Evolutionary conservation across 2,329 filamentous ascomycete genomes (phyloP).

Genomic region (Microdochium trichocladiopsis): DNA sequence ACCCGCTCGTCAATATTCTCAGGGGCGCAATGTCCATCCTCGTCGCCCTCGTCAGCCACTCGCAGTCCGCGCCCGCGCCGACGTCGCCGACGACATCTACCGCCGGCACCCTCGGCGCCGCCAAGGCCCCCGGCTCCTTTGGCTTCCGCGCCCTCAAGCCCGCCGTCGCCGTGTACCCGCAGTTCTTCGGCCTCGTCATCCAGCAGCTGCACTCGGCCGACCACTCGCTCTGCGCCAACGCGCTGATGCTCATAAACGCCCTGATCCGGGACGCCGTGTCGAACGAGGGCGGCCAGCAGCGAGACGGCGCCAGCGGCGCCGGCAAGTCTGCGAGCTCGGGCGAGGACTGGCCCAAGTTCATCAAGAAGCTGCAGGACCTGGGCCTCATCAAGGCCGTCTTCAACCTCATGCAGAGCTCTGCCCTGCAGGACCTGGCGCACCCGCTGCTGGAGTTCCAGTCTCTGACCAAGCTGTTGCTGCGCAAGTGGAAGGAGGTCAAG

Average conservation of each 20-base stretch:
- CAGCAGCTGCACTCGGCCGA: constrained; percentile 88
- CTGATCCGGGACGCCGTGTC: constrained; percentile 88
- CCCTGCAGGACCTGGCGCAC: constrained; percentile 82
- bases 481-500: constrained; percentile 79
- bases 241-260: constrained; percentile 90
- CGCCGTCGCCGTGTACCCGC: constrained; percentile 81
- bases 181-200: constrained; percentile 92
- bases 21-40: constrained; percentile 95
- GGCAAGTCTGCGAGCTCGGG: constrained; percentile 26
- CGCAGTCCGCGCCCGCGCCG: constrained; percentile 43
- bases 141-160: constrained; percentile 91
- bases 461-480: constrained; percentile 77
- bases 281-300: constrained; percentile 49
- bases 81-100: neutral
- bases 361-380: constrained; percentile 87
- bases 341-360: constrained; percentile 91
- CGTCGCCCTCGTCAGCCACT: constrained; percentile 85
- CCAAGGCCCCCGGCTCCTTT: constrained; percentile 53
- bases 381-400: constrained; percentile 91
- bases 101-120: constrained; percentile 26
- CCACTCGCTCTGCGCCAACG: constrained; percentile 91
- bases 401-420: constrained; percentile 87
- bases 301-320: constrained; percentile 21
- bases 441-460: constrained; percentile 90
- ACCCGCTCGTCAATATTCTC: constrained; percentile 94